These are phyloP conservation scores for Diplodia seriata DNA, from an alignment of 2,329 filamentous ascomycete species.

Conservation along the genomic window DNA sequence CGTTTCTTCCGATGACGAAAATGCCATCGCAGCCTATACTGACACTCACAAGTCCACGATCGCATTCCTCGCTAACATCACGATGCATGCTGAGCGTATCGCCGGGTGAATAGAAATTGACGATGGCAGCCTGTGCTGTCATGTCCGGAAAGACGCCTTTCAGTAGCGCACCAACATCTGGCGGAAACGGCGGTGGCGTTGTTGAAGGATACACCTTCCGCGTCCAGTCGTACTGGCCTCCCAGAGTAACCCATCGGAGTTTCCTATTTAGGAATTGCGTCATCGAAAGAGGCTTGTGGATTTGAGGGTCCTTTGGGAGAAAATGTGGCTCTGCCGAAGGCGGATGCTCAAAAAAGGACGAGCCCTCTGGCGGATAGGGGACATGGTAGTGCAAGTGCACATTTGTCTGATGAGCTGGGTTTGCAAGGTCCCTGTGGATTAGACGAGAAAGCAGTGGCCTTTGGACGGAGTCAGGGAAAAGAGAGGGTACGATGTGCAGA, in stretches of 20 bases:
- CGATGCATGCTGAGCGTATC: constrained; percentile 93
- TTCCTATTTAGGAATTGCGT: constrained; percentile 77
- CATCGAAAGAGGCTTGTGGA: constrained; percentile 78
- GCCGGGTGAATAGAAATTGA: constrained; percentile 89
- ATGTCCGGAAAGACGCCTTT: constrained; percentile 77
- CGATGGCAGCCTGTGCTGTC: constrained; percentile 84
- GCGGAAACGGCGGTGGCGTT: constrained; percentile 74
- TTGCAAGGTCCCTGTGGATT: constrained; percentile 77
- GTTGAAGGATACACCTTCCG: constrained; percentile 77
- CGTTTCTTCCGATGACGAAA: constrained; percentile 79
- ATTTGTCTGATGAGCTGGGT: constrained; percentile 81
- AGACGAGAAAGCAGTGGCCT: constrained; percentile 72
- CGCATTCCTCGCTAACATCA: constrained; percentile 86
- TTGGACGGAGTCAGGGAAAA: constrained; percentile 76
- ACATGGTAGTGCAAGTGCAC: constrained; percentile 83
- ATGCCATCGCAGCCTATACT: constrained; percentile 90
- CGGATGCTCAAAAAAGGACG: constrained; percentile 59
- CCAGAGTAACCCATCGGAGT: constrained; percentile 91
- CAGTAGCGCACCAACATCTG: constrained; percentile 73
- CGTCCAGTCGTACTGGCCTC: constrained; percentile 97
- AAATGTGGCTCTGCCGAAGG: constrained; percentile 35
- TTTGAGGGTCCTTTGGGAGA: constrained; percentile 69
- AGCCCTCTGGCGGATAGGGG: constrained; percentile 60
- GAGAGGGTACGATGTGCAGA: constrained; percentile 75
- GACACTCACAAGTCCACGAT: constrained; percentile 80